Conservation (phyloP, 495 filamentous ascomycete species). For the Rusavskia elegans region DNA sequence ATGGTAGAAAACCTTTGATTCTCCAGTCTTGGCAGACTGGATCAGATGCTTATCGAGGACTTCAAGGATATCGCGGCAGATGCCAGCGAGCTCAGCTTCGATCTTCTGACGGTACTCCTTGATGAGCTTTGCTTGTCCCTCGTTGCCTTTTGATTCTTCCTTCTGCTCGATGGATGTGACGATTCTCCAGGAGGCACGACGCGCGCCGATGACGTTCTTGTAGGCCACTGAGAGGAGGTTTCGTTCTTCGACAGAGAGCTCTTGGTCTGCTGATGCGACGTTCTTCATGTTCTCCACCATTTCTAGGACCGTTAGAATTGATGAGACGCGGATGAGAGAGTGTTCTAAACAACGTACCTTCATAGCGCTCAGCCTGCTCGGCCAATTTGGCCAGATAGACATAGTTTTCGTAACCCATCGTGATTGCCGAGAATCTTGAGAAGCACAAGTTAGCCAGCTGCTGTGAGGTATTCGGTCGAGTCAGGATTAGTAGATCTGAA, state of each 20-base stretch:
- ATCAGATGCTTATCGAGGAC: conserved; percentile 95
- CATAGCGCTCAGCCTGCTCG: conserved; percentile 99
- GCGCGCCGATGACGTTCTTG: conserved; percentile 99
- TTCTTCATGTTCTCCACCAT: conserved; percentile 99
- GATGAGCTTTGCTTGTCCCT: conserved; percentile 80
- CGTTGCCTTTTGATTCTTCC: conserved; percentile 99
- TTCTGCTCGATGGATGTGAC: conserved; percentile 99
- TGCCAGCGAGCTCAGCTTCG: conserved; percentile 94
- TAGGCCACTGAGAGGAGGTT: conserved; percentile 98
- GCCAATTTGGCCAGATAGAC: conserved; percentile 99
- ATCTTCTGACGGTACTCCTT: conserved; percentile 99
- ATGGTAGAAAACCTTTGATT: conserved; percentile 99
- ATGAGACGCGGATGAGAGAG: background rate
- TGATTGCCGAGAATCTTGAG: conserved; percentile 34
- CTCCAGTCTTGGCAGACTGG: conserved; percentile 86
- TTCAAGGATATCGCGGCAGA: conserved; percentile 97
- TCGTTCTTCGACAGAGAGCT: conserved; percentile 96
- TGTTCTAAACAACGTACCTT: conserved; percentile 49
- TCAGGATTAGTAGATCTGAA: background rate
- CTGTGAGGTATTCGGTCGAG: background rate
- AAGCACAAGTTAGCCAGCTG: background rate
- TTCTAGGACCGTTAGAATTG: conserved; percentile 37
- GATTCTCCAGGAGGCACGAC: conserved; percentile 98
- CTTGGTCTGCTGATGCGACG: conserved; percentile 90
- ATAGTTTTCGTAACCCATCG: conserved; percentile 98